Evolutionary conservation across 2,329 filamentous ascomycete genomes (phyloP).

Genomic region (Alternaria angustiovoidea): DNA sequence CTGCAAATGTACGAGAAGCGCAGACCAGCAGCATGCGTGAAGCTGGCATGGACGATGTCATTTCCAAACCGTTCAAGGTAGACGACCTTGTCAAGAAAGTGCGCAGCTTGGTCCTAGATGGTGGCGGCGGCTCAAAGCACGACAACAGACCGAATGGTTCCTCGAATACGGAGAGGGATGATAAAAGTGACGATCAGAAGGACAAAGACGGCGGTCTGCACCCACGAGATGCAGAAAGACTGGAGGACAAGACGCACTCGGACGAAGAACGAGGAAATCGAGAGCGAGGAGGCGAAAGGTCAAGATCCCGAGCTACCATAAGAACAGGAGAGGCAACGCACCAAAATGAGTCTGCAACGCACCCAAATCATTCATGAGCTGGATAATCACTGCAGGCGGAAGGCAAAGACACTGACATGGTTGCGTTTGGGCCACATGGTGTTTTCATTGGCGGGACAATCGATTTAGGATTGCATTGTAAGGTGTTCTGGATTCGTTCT

Average conservation of each 20-base stretch:
- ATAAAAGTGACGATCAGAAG: not conserved
- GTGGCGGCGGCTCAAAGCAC: slow-evolving; percentile 12
- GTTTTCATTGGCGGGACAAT: not conserved
- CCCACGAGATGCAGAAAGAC: not conserved
- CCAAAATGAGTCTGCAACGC: not conserved
- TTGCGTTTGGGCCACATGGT: not conserved
- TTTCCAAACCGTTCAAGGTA: slow-evolving; percentile 52
- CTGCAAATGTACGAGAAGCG: slow-evolving; percentile 49
- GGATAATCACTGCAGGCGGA: not conserved
- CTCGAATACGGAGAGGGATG: not conserved
- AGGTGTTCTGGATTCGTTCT: slow-evolving; percentile 6
- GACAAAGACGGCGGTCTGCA: not conserved
- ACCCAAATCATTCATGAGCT: not conserved
- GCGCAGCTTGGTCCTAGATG: slow-evolving; percentile 25
- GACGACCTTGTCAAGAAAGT: slow-evolving; percentile 46
- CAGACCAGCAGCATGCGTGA: slow-evolving; percentile 46
- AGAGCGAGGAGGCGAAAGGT: slow-evolving; percentile 16
- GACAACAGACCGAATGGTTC: slow-evolving; percentile 9
- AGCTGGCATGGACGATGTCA: slow-evolving; percentile 52
- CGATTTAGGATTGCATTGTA: slow-evolving; percentile 8
- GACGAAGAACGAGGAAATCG: slow-evolving; percentile 9
- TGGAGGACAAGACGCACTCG: not conserved
- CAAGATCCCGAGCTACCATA: slow-evolving; percentile 4
- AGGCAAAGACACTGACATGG: not conserved
- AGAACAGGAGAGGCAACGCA: not conserved